Base-by-base conservation (phyloP, 257 asterid genomes). In the Solanum okadae region DNA sequence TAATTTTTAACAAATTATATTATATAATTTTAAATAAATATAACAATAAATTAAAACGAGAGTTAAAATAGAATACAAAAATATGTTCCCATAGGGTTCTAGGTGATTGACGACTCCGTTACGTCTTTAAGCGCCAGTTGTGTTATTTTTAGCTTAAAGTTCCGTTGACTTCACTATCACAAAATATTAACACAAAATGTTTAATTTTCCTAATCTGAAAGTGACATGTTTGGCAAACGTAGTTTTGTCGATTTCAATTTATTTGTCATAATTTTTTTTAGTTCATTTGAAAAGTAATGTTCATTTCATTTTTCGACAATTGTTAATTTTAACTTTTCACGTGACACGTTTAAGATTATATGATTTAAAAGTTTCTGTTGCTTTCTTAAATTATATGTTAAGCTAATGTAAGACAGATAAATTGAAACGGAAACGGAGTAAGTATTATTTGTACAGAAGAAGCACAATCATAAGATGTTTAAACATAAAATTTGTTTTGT, bases 181-280 rank as follows among this genome's bases (percentile, higher is more conserved):
- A 56, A 20, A 56, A 56, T 56, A 56, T 20, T 49, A 49, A 15
- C 13, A 73, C 31, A 16, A 76, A 38, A 23, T 38, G 14, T n/a
- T 72, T 81, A 10, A 3, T 18, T 46, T 46, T 79, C 34, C 35
- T 77, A 40, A 81, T 81, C 11, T 46, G 31, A 81, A 46, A 49
- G 23, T 49, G 70, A 18, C 70, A 44, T 44, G 23, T 79, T 9
- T 44, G 15, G 37, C 61, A 13, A 77, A 15, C 5, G 16, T 25
- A 44, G 0, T 20, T 6, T 56, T 1, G 0, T 56, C 0, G 4
- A 0, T 20, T 56, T 52, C 0, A 20, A 56, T 20, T 56, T 56
- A 18, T 56, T 52, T 49, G 8, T 15, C 61, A 5, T 56, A 5
- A 0, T 2, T 16, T 16, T 52, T 49, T 49, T 16, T 52, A 16